phyloP scores from a whole-genome alignment of 2,329 filamentous ascomycete species.

The Trichothecium roseum region DNA sequence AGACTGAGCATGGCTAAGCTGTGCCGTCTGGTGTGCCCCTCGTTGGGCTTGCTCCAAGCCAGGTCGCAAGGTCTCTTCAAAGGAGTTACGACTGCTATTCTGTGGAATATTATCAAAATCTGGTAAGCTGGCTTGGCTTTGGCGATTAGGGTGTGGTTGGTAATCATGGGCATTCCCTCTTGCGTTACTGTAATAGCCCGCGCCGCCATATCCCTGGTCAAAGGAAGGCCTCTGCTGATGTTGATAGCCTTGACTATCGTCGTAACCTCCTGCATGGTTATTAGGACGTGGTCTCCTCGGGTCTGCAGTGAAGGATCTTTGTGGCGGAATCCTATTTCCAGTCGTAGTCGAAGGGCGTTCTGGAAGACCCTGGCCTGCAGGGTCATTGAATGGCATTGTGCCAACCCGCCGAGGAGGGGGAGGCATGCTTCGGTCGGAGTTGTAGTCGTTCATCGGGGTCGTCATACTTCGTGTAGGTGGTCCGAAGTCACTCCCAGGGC shows the following conservation, averaged over 20 bases:
- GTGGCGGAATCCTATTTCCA: constrained; percentile 19
- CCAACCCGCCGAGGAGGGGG: constrained; percentile 27
- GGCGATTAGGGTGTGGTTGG: background rate
- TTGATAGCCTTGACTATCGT: constrained; percentile 21
- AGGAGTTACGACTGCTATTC: constrained; percentile 28
- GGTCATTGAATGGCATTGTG: constrained; percentile 35
- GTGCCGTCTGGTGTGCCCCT: constrained; percentile 38
- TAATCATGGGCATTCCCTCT: constrained; percentile 2
- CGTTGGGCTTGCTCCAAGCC: constrained; percentile 31
- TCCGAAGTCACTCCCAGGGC: constrained; percentile 31
- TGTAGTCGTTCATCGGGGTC: constrained; percentile 42
- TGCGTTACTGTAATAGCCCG: constrained; percentile 1
- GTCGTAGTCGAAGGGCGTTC: constrained; percentile 45
- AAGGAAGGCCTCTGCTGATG: constrained; percentile 8
- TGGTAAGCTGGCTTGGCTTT: constrained; percentile 18
- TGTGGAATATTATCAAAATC: constrained; percentile 31
- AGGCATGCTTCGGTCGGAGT: constrained; percentile 25
- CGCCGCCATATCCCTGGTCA: background rate
- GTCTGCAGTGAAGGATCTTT: constrained; percentile 4
- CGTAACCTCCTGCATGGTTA: constrained; percentile 19
- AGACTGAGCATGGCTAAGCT: constrained; percentile 52
- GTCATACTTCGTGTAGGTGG: constrained; percentile 50
- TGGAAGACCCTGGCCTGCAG: constrained; percentile 33
- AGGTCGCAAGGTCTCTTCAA: constrained; percentile 37
- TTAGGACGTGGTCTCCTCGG: constrained; percentile 26